Conservation (phyloP, 768 basidiomycete genomes). For the Boletales sp. region DNA sequence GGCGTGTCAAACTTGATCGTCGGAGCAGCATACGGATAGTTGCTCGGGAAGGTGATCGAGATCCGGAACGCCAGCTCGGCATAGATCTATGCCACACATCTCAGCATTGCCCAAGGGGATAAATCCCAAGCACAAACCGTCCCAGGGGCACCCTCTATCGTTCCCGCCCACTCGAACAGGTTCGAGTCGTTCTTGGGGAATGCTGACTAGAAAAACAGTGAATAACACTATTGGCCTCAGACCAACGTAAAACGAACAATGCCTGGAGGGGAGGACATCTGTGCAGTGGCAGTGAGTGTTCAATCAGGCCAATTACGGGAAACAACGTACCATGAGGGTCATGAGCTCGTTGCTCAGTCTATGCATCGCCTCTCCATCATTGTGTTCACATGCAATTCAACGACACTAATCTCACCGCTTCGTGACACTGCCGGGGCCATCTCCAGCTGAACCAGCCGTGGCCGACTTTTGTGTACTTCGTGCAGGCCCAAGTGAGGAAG, state of each 20-base stretch:
- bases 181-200: conserved; percentile 87
- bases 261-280: conserved; percentile 90
- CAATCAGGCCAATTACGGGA: not conserved
- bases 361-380: conserved; percentile 3
- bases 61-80: conserved; percentile 79
- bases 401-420: conserved; percentile 57
- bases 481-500: conserved; percentile 57
- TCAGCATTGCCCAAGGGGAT: conserved; percentile 1
- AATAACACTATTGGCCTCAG: not conserved
- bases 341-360: conserved; percentile 83
- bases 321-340: conserved; percentile 74
- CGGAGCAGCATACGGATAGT: conserved; percentile 86
- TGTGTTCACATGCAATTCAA: not conserved
- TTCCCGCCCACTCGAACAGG: conserved; percentile 87
- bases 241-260: conserved; percentile 51
- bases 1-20: conserved; percentile 85
- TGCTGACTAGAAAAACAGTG: conserved; percentile 57
- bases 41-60: conserved; percentile 78
- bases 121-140: conserved; percentile 40
- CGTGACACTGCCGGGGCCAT: conserved; percentile 72
- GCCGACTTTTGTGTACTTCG: conserved; percentile 57
- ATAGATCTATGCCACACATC: conserved; percentile 54
- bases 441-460: conserved; percentile 47
- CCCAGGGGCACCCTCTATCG: conserved; percentile 76
- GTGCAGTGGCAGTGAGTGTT: conserved; percentile 8